Base-by-base conservation (phyloP, 192 early-diverging fungal genomes). In the Mortierella antarctica region DNA sequence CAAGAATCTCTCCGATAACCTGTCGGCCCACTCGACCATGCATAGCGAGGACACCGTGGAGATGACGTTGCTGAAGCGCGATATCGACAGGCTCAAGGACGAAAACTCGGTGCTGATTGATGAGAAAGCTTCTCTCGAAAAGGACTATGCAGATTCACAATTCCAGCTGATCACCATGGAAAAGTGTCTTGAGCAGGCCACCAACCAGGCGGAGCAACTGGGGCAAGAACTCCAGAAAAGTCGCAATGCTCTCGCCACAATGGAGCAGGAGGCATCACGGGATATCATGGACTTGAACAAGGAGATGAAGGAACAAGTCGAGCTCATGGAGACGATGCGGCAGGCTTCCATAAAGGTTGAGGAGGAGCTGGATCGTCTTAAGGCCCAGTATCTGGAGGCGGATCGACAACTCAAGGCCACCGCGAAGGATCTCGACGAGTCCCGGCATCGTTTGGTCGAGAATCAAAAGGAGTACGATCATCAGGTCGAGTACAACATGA, bases 381-480 rank as follows among this genome's bases (percentile, higher is more conserved):
- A 52, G 17, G 53, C 57, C 13, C 67, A 14, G n/a, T 48, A 62
- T 39, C 64, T 12, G 13, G 70, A 58, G 17, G 44, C 64, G 11
- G 77, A 80, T 10, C 77, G 72, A n/a, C 69, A 71, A 39, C 66
- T 67, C 57, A 65, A 72, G 48, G 12, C 39, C 21, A 46, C 48
- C 7, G 58, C 10, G 8, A 64, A 57, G 7, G 77, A 80, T 9
- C 55, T 80, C n/a, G 60, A 71, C 12, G 70, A 68, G 8, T 60
- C 77, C 7, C 70, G 77, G 6, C 77, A 80, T 18, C 40, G 70
- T 31, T 20, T 72, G 9, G 9, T 72, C 5, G 77, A 80, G 44
- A 80, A 66, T 42, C 77, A 80, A 18, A 80, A 68, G 60, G 70
- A 80, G 60, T 80, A 80, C 46, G 77, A 80, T 49, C 21, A 65